A percentile compares a stretch with the other conserved stretches of the same genome.
These are phyloP conservation scores for Apiospora pterosperma DNA, from an alignment of 2,329 filamentous ascomycete genomes.

Conservation along the genomic window DNA sequence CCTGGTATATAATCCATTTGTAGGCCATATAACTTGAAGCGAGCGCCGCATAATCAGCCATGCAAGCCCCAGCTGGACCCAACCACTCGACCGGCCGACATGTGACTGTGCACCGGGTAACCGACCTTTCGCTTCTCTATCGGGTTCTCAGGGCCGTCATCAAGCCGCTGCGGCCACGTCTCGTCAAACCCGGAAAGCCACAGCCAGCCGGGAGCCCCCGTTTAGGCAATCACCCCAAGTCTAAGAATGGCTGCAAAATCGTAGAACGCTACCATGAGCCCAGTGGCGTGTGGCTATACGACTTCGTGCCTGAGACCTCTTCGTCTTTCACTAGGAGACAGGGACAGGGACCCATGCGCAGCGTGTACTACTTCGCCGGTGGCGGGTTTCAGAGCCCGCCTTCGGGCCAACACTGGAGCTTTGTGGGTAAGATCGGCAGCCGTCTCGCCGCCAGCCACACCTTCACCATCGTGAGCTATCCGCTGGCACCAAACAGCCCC, in stretches of 20 bases:
- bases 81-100: background rate
- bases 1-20: too few species aligned
- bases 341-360: background rate
- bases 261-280: constrained; percentile 10
- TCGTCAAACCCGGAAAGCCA: constrained; percentile 10
- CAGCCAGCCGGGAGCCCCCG: constrained; percentile 14
- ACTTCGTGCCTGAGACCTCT: constrained; percentile 9
- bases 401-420: constrained; percentile 47
- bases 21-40: background rate
- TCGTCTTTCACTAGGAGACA: constrained; percentile 15
- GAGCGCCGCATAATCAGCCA: background rate
- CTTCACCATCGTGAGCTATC: constrained; percentile 48
- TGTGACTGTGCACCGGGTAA: constrained; percentile 10
- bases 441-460: constrained; percentile 27
- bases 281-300: constrained; percentile 15
- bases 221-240: constrained; percentile 8
- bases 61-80: background rate
- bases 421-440: constrained; percentile 43
- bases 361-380: constrained; percentile 52
- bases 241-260: constrained; percentile 9
- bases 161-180: constrained; percentile 14
- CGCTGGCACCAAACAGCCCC: constrained; percentile 50
- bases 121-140: constrained; percentile 16
- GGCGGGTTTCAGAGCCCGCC: constrained; percentile 54
- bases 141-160: constrained; percentile 13